Evolutionary conservation across 805 yeast genomes (phyloP).

Genomic region (Candida silvatica): DNA sequence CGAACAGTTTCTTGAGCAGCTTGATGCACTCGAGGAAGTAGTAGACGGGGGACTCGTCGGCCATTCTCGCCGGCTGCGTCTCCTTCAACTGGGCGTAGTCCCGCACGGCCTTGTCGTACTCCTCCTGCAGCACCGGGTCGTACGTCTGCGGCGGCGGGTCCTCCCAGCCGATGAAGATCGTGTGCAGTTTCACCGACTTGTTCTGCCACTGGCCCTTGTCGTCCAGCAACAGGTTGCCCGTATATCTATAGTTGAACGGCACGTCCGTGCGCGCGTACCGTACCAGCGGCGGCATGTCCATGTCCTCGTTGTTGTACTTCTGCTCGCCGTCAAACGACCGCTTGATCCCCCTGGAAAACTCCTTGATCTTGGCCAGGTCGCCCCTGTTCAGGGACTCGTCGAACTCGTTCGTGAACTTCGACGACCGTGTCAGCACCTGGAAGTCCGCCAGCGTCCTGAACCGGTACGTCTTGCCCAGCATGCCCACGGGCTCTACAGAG

Average conservation of each 20-base stretch:
- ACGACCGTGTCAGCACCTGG: constrained; percentile 58
- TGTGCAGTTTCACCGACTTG: constrained; percentile 38
- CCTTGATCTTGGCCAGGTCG: constrained; percentile 31
- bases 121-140: constrained; percentile 38
- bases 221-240: constrained; percentile 56
- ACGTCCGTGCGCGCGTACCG: constrained; percentile 65
- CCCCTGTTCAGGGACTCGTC: constrained; percentile 33
- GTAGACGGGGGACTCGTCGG: constrained; percentile 19
- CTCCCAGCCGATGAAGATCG: constrained; percentile 43
- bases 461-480: constrained; percentile 59
- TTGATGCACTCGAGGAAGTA: constrained; percentile 36
- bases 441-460: constrained; percentile 87
- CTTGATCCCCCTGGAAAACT: constrained; percentile 25
- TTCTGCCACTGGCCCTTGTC: constrained; percentile 48
- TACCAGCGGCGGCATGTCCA: constrained; percentile 81
- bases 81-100: constrained; percentile 27
- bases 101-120: constrained; percentile 27
- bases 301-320: constrained; percentile 23
- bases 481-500: constrained; percentile 51
- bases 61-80: constrained; percentile 14
- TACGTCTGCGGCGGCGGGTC: constrained; percentile 40
- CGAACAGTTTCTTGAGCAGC: constrained; percentile 43
- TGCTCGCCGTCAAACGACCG: constrained; percentile 8
- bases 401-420: constrained; percentile 36
- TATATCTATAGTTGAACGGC: constrained; percentile 73